Percentiles rank a stretch among this genome's conserved stretches.
These are phyloP conservation scores for Claviceps humidiphila DNA, from an alignment of 2,329 filamentous ascomycete genomes.

Conservation along the genomic window DNA sequence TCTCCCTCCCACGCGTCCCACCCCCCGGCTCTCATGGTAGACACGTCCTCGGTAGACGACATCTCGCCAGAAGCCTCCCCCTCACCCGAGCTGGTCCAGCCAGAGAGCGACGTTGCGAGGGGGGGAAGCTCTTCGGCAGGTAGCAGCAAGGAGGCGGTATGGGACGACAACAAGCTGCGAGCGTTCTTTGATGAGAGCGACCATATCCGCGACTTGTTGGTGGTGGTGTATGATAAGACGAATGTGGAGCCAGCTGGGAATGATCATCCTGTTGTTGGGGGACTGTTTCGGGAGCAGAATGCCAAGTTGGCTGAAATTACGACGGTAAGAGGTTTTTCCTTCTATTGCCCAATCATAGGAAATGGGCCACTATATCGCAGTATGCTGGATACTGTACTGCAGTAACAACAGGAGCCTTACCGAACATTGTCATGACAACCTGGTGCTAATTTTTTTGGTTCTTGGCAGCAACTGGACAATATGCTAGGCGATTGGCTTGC, in stretches of 20 bases:
- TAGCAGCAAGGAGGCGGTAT: conserved; percentile 36
- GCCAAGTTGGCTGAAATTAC: conserved; percentile 78
- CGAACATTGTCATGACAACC: not conserved
- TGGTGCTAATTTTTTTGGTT: not conserved
- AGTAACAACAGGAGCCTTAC: not conserved
- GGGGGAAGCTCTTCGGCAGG: conserved; percentile 22
- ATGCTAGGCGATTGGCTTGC: conserved; percentile 75
- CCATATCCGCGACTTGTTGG: conserved; percentile 78
- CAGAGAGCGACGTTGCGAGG: conserved; percentile 25
- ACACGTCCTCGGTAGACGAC: conserved; percentile 58
- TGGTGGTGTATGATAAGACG: conserved; percentile 86
- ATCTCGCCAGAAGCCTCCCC: conserved; percentile 51
- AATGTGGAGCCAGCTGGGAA: conserved; percentile 64
- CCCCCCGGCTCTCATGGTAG: conserved; percentile 54
- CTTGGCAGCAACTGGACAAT: conserved; percentile 59
- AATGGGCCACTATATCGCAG: too few species aligned
- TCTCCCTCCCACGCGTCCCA: conserved; percentile 27
- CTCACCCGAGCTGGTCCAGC: conserved; percentile 45
- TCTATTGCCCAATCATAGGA: too few species aligned
- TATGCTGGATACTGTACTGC: too few species aligned
- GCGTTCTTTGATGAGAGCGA: conserved; percentile 84
- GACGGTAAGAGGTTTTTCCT: conserved; percentile 35
- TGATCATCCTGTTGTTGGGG: conserved; percentile 75
- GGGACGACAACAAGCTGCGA: conserved; percentile 77
- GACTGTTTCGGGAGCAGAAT: conserved; percentile 77